phyloP scores from a whole-genome alignment of 2,329 filamentous ascomycete species.

The Torrubiellomyces zombiae region DNA sequence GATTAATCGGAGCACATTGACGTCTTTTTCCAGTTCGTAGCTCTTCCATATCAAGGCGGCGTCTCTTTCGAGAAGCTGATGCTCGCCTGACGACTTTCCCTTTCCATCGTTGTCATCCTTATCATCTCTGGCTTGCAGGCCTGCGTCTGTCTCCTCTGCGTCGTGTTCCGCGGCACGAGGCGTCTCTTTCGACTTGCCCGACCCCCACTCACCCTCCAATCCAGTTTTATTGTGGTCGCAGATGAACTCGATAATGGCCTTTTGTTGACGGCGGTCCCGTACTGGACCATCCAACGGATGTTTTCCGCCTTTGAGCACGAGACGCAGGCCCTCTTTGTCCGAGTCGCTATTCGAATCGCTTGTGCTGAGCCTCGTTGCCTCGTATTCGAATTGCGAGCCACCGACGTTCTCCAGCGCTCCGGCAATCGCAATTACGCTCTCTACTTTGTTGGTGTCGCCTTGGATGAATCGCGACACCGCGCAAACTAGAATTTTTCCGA shows the following conservation, averaged over 20 bases:
- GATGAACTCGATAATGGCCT: conserved; percentile 68
- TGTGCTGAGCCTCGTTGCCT: conserved; percentile 47
- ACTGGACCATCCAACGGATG: conserved; percentile 31
- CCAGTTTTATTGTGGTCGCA: conserved; percentile 62
- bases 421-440: conserved; percentile 54
- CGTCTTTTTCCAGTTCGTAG: conserved; percentile 45
- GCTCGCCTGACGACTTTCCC: conserved; percentile 25
- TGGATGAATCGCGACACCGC: conserved; percentile 46
- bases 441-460: conserved; percentile 29
- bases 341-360: conserved; percentile 47
- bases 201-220: conserved; percentile 50
- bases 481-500: conserved; percentile 40
- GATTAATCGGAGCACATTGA: conserved; percentile 51
- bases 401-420: conserved; percentile 47
- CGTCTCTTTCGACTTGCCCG: conserved; percentile 23
- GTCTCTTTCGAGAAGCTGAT: conserved; percentile 34
- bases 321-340: conserved; percentile 52
- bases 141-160: conserved; percentile 10
- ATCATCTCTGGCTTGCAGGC: conserved; percentile 17
- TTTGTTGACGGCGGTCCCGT: conserved; percentile 41
- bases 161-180: conserved; percentile 9
- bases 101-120: conserved; percentile 20
- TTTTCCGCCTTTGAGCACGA: conserved; percentile 49
- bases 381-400: conserved; percentile 45
- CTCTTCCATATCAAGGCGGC: conserved; percentile 60